Base-by-base conservation (phyloP, 2,329 filamentous ascomycete species). In the Thielaviopsis ethacetica region DNA sequence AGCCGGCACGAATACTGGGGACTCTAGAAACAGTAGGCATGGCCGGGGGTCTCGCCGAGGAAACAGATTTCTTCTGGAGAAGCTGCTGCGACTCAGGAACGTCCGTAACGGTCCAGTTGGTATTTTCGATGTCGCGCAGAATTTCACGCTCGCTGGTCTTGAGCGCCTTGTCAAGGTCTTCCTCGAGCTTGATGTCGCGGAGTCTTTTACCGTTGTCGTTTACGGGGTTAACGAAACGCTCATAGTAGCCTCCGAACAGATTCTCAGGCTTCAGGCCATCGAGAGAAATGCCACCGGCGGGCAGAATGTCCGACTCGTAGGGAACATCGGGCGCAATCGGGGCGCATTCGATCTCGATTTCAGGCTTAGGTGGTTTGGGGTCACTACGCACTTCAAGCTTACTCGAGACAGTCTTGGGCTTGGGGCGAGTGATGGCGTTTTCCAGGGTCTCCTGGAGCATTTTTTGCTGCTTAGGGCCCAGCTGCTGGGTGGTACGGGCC, bases 311-410 rank as follows among this genome's bases (percentile, higher is more conserved):
- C 21, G 84, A 86, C 64, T 85, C 76, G 66, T 88, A 87, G 0
- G 80, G 79, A 12, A 82, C 72, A n/a, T 82, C 77, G 64, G 78
- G 78, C 1, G 83, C 79, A 62, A 76, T 84, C 5, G 91, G 89
- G 68, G 89, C 90, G 69, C 95, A 95, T 74, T 97, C 93, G 62
- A 91, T 82, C 58, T 96, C 91, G 2, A 68, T 66, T 56, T 74
- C 76, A 27, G 67, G 69, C 47, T 72, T 71, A 12, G 44, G 26
- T 6, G 51, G 22, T 13, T 26, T 53, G 13, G 27, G 51, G 56
- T 84, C 79, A 4, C 76, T 75, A 59, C 84, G 81, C 47, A 83
- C 73, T 56, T 83, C 78, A 53, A 89, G 71, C 68, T 85, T 85
- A 24, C 69, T 66, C 53, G 77, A 74, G 61, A 75, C 73, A 21